A percentile compares a stretch with the other conserved stretches of the same genome.
These are phyloP conservation scores for Phytophthora fragariaefolia DNA, from an alignment of 352 stramenopile genomes.

Conservation along the genomic window DNA sequence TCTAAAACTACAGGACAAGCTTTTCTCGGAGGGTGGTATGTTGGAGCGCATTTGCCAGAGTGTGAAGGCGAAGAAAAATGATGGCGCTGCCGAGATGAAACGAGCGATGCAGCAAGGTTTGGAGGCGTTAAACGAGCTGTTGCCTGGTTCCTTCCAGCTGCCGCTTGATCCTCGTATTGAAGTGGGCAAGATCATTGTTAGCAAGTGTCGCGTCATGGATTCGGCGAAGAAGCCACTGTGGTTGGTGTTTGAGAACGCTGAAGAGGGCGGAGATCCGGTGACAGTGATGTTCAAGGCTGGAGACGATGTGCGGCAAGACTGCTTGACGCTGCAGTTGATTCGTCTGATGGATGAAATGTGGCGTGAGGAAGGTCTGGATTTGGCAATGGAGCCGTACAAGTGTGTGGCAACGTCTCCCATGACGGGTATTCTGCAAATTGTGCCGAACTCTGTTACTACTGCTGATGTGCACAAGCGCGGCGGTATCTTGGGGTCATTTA, in stretches of 20 bases:
- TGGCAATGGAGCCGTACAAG: conserved; percentile 93
- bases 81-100: conserved; percentile 85
- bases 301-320: conserved; percentile 96
- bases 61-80: conserved; percentile 86
- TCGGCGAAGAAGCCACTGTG: conserved; percentile 91
- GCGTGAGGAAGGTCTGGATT: conserved; percentile 90
- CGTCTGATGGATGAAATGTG: conserved; percentile 94
- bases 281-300: conserved; percentile 95
- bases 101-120: conserved; percentile 82
- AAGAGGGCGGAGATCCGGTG: conserved; percentile 78
- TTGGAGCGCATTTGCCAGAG: conserved; percentile 85
- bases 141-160: conserved; percentile 88
- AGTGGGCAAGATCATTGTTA: conserved; percentile 84
- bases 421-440: conserved; percentile 93
- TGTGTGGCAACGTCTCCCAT: conserved; percentile 92
- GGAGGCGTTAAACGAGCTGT: conserved; percentile 80
- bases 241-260: conserved; percentile 90
- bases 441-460: conserved; percentile 94
- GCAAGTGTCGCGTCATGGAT: conserved; percentile 91
- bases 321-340: conserved; percentile 93
- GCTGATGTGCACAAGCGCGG: conserved; percentile 89
- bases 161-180: conserved; percentile 87
- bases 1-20: conserved; percentile 90
- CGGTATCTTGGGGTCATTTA: conserved; percentile 84
- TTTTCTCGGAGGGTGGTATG: conserved; percentile 81